Percentiles rank a stretch among this genome's conserved stretches.
phyloP scores from a whole-genome alignment of 352 stramenopile species.

The Lagenidium giganteum region DNA sequence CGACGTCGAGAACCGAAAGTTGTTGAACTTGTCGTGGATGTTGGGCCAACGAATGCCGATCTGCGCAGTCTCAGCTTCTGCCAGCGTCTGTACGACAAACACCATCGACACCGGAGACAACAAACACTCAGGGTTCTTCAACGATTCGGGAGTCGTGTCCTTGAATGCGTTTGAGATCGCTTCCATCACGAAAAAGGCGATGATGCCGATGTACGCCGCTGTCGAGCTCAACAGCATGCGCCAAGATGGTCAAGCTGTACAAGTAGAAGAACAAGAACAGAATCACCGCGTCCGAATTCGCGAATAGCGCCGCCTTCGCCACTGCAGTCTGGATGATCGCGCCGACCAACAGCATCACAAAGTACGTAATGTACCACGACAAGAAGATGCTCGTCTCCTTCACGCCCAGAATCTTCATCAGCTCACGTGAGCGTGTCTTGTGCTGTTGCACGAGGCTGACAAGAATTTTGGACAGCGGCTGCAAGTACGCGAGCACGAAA shows the following conservation, averaged over 20 bases:
- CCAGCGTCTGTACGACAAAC: conserved; percentile 39
- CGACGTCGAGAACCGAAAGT: conserved; percentile 48
- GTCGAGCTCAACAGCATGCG: conserved; percentile 32
- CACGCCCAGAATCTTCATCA: conserved; percentile 86
- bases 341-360: conserved; percentile 67
- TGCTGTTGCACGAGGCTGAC: conserved; percentile 75
- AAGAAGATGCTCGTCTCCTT: conserved; percentile 58
- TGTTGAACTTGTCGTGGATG: conserved; percentile 22
- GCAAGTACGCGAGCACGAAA: conserved; percentile 77
- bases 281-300: conserved; percentile 9
- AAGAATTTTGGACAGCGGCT: conserved; percentile 58
- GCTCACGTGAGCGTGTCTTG: conserved; percentile 66
- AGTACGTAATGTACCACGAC: conserved; percentile 85
- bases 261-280: conserved; percentile 32
- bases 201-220: conserved; percentile 52
- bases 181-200: conserved; percentile 21
- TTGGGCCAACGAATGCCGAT: conserved; percentile 50
- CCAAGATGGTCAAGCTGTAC: conserved; percentile 20
- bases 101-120: conserved; percentile 33
- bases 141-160: conserved; percentile 9
- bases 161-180: conserved; percentile 21
- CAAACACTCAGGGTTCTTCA: conserved; percentile 31
- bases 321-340: conserved; percentile 45
- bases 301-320: conserved; percentile 27
- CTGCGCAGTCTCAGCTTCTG: conserved; percentile 24